Evolutionary conservation across 2,329 filamentous ascomycete genomes (phyloP).

Genomic region (Pseudocercospora eumusae): DNA sequence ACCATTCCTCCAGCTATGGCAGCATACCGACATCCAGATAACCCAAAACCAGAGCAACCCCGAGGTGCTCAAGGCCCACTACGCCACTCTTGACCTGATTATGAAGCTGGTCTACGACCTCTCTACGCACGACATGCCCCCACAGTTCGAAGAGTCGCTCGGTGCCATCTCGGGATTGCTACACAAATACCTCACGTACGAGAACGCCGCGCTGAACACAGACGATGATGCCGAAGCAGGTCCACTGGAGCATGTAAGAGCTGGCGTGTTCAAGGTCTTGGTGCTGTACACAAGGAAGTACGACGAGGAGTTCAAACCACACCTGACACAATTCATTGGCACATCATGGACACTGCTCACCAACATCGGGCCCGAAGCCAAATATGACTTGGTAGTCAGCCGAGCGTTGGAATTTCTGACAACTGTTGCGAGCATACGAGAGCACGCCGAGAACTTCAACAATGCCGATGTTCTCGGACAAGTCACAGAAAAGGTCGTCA

Average conservation of each 20-base stretch:
- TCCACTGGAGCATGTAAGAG: slow-evolving; percentile 80
- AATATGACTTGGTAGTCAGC: slow-evolving; percentile 93
- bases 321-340: slow-evolving; percentile 80
- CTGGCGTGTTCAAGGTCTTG: slow-evolving; percentile 87
- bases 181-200: slow-evolving; percentile 90
- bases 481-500: slow-evolving; percentile 91
- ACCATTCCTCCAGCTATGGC: slow-evolving; percentile 79
- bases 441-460: slow-evolving; percentile 84
- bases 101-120: slow-evolving; percentile 94
- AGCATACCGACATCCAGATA: slow-evolving; percentile 70
- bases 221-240: slow-evolving; percentile 89
- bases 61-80: slow-evolving; percentile 71
- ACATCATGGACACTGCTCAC: slow-evolving; percentile 92
- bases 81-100: slow-evolving; percentile 82
- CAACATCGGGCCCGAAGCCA: slow-evolving; percentile 79
- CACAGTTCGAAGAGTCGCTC: slow-evolving; percentile 89
- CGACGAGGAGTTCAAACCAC: slow-evolving; percentile 84
- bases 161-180: slow-evolving; percentile 73
- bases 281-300: slow-evolving; percentile 93
- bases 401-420: slow-evolving; percentile 93
- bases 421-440: slow-evolving; percentile 74
- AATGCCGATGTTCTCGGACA: slow-evolving; percentile 75
- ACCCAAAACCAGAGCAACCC: slow-evolving; percentile 75
- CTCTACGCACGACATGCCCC: slow-evolving; percentile 94
- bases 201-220: slow-evolving; percentile 78